These are phyloP conservation scores for Pleurotus cornucopiae DNA, from an alignment of 768 basidiomycete species.

Conservation along the genomic window DNA sequence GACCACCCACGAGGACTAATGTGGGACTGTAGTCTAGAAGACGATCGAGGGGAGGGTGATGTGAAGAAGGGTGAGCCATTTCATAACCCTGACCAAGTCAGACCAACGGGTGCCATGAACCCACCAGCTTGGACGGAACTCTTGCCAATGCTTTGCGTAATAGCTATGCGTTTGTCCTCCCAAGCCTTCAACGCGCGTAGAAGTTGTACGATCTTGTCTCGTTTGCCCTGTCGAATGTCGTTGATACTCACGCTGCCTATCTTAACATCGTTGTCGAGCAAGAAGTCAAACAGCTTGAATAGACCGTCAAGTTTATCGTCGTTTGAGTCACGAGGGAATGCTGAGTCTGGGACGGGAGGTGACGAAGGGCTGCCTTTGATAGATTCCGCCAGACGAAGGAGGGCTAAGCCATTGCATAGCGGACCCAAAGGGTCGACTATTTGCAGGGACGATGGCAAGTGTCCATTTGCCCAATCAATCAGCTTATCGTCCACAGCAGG, in stretches of 20 bases:
- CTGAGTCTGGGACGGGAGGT: slow-evolving; percentile 73
- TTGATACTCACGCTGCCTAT: slow-evolving; percentile 93
- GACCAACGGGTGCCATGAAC: slow-evolving; percentile 27
- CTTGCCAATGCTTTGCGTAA: slow-evolving; percentile 49
- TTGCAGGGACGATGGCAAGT: slow-evolving; percentile 63
- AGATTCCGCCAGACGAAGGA: slow-evolving; percentile 83
- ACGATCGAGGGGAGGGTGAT: background rate
- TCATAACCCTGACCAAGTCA: slow-evolving; percentile 8
- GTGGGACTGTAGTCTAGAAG: slow-evolving; percentile 5
- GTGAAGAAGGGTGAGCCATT: background rate
- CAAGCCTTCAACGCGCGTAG: slow-evolving; percentile 71
- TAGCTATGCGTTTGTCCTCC: slow-evolving; percentile 70
- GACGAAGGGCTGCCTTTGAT: slow-evolving; percentile 62
- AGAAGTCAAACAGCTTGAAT: slow-evolving; percentile 86
- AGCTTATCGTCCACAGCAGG: slow-evolving; percentile 44
- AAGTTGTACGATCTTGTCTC: slow-evolving; percentile 78
- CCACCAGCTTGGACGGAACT: slow-evolving; percentile 29
- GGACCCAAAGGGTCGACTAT: slow-evolving; percentile 43
- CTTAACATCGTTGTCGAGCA: slow-evolving; percentile 88
- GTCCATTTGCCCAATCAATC: slow-evolving; percentile 86
- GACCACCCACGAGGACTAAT: background rate
- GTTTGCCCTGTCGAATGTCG: slow-evolving; percentile 80
- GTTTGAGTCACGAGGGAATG: slow-evolving; percentile 62
- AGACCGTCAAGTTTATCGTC: slow-evolving; percentile 86
- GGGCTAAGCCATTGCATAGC: slow-evolving; percentile 65